phyloP scores from a whole-genome alignment of 805 yeast species.

The Kodamaea kakaduensis region DNA sequence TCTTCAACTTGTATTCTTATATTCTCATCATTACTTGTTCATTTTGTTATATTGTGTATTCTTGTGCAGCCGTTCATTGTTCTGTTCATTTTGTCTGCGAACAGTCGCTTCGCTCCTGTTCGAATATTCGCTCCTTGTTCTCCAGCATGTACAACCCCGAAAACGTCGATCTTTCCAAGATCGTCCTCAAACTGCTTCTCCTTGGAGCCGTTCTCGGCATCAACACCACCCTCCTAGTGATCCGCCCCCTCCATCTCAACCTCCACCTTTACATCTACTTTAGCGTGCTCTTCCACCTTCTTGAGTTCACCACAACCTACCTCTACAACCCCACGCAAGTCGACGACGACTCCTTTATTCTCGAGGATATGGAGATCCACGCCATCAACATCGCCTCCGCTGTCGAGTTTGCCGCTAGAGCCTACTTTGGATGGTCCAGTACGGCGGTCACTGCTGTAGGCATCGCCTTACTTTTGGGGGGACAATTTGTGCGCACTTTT shows the following conservation, averaged over 20 bases:
- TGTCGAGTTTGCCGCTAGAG: slow-evolving; percentile 12
- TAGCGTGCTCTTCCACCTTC: slow-evolving; percentile 61
- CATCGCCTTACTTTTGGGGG: slow-evolving; percentile 41
- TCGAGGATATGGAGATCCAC: slow-evolving; percentile 21
- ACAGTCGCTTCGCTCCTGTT: too few relatives aligned
- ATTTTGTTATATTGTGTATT: too few relatives aligned
- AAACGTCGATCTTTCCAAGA: slow-evolving; percentile 27
- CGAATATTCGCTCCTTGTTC: background rate
- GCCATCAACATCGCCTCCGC: slow-evolving; percentile 14
- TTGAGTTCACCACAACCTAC: slow-evolving; percentile 82
- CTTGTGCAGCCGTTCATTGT: too few relatives aligned
- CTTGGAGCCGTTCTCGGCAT: slow-evolving; percentile 26
- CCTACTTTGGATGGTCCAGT: slow-evolving; percentile 6
- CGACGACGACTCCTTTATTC: slow-evolving; percentile 50
- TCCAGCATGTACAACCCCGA: slow-evolving; percentile 20
- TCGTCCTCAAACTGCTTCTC: slow-evolving; percentile 29
- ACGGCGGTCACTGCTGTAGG: slow-evolving; percentile 40
- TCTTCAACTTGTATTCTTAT: too few relatives aligned
- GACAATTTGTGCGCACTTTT: slow-evolving; percentile 64
- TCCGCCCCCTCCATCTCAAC: background rate
- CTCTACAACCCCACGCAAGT: slow-evolving; percentile 63
- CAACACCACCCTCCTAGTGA: slow-evolving; percentile 10
- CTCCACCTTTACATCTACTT: slow-evolving; percentile 7
- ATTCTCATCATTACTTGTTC: too few relatives aligned
- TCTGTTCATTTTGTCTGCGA: too few relatives aligned